phyloP scores from a whole-genome alignment of 768 basidiomycete species.

The Dioszegia crocea region DNA sequence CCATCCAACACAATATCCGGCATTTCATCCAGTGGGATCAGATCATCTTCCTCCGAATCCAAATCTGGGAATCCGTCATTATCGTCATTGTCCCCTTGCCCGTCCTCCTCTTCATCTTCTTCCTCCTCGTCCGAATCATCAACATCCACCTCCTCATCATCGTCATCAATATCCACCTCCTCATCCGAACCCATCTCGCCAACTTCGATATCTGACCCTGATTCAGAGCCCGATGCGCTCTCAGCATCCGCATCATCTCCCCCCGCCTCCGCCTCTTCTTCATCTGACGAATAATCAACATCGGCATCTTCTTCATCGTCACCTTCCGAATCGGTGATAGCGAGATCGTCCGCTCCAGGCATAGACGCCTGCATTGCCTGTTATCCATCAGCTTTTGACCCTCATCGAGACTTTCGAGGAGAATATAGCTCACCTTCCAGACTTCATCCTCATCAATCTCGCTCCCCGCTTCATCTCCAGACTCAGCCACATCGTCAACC shows the following conservation, averaged over 20 bases:
- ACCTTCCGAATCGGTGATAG: constrained; percentile 29
- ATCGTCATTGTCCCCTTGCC: constrained; percentile 5
- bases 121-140: constrained; percentile 14
- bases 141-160: constrained; percentile 12
- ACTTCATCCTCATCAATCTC: constrained; percentile 62
- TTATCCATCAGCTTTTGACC: constrained; percentile 13
- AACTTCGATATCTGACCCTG: not conserved
- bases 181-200: constrained; percentile 10
- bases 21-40: constrained; percentile 42
- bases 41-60: constrained; percentile 37
- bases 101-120: constrained; percentile 8
- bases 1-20: constrained; percentile 37
- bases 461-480: constrained; percentile 35
- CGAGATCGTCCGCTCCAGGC: constrained; percentile 56
- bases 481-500: constrained; percentile 32
- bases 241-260: constrained; percentile 29
- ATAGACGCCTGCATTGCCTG: constrained; percentile 88
- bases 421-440: constrained; percentile 69
- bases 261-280: constrained; percentile 17
- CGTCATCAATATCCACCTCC: constrained; percentile 12
- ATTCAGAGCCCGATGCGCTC: constrained; percentile 5
- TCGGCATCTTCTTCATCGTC: constrained; percentile 40
- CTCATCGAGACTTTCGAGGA: not conserved
- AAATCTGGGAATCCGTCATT: constrained; percentile 26
- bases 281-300: constrained; percentile 18